Conservation (phyloP, 768 basidiomycete genomes). For the Gymnopilus junonius region DNA sequence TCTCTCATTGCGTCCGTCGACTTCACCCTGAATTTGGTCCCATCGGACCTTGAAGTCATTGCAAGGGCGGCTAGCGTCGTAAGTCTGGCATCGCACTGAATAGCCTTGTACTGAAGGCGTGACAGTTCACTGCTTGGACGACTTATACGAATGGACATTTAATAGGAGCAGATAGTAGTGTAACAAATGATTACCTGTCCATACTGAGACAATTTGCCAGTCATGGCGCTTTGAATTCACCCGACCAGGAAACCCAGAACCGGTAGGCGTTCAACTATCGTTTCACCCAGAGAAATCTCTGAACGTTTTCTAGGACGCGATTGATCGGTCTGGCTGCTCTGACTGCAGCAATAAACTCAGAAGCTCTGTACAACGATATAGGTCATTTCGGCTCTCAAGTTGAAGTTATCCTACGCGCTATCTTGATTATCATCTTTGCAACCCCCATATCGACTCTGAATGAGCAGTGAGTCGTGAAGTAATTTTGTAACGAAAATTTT, state of each 20-base stretch:
- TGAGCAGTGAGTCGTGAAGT: conserved; percentile 58
- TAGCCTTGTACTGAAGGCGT: background rate
- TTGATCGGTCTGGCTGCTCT: conserved; percentile 87
- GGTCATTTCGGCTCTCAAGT: conserved; percentile 76
- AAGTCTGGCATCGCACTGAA: conserved; percentile 32
- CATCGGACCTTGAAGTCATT: conserved; percentile 73
- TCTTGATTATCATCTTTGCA: conserved; percentile 69
- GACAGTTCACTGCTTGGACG: conserved; percentile 89
- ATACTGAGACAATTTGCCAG: conserved; percentile 67
- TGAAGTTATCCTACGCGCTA: conserved; percentile 68
- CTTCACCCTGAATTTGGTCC: conserved; percentile 53
- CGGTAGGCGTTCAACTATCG: conserved; percentile 47
- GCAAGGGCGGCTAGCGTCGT: conserved; percentile 84
- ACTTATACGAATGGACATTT: conserved; percentile 89
- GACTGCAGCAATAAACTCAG: conserved; percentile 79
- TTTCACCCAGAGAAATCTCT: background rate
- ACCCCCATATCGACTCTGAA: conserved; percentile 63
- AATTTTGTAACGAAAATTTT: conserved; percentile 13
- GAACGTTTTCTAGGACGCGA: conserved; percentile 59
- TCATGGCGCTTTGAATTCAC: conserved; percentile 54
- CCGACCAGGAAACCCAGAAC: conserved; percentile 76
- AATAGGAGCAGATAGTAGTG: conserved; percentile 73
- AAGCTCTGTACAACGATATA: conserved; percentile 77
- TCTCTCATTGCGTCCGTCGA: conserved; percentile 71
- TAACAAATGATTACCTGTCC: conserved; percentile 73